Conservation (phyloP, 495 filamentous ascomycete species). For the Penicillium dipodomyicola region DNA sequence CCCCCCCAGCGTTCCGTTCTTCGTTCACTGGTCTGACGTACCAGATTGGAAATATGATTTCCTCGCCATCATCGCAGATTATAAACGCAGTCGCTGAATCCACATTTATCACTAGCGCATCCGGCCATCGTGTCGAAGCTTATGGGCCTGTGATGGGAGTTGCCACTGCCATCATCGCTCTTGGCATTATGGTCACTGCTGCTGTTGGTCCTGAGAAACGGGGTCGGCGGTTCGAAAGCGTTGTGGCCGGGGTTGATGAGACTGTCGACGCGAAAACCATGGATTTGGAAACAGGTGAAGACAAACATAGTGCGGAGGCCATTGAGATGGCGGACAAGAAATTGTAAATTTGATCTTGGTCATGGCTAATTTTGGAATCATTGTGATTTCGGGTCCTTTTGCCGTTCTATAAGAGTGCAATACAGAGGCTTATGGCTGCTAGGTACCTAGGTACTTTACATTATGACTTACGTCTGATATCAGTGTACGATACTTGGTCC, state of each 20-base stretch:
- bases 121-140: conserved; percentile 55
- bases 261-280: conserved; percentile 12
- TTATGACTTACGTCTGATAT: background rate
- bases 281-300: conserved; percentile 23
- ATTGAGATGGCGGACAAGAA: conserved; percentile 32
- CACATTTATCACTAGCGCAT: conserved; percentile 41
- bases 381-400: background rate
- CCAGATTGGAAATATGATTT: conserved; percentile 75
- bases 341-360: conserved; percentile 1
- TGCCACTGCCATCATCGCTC: conserved; percentile 65
- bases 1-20: conserved; percentile 71
- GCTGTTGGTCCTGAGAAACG: conserved; percentile 58
- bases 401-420: too few relatives aligned
- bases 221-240: conserved; percentile 64
- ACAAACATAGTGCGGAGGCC: conserved; percentile 16
- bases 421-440: background rate
- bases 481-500: too few relatives aligned
- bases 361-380: background rate
- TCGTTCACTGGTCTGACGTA: conserved; percentile 53
- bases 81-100: conserved; percentile 65
- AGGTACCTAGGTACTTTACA: background rate
- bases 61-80: conserved; percentile 69
- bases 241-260: conserved; percentile 54
- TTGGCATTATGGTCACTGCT: conserved; percentile 60
- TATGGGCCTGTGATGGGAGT: conserved; percentile 70